Evolutionary conservation across 139 green algal species (phyloP).

Genomic region (Nannochloris sp.): DNA sequence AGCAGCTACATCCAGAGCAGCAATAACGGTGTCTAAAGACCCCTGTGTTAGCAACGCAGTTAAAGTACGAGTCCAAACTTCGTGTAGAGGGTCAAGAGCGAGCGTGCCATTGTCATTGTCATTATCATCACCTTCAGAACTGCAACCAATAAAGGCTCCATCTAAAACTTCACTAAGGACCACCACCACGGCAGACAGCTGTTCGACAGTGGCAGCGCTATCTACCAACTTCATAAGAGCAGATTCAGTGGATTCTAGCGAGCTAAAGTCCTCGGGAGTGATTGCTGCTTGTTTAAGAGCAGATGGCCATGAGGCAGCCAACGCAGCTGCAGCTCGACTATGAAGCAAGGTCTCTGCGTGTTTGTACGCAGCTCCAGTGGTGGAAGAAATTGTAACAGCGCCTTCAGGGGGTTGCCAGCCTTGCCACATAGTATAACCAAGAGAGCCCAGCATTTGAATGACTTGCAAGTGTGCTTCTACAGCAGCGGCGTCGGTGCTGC

Average conservation of each 20-base stretch:
- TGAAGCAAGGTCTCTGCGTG: constrained; percentile 3
- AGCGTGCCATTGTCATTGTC: not conserved
- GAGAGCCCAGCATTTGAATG: constrained; percentile 15
- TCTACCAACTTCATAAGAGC: constrained; percentile 3
- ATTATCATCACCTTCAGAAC: no score
- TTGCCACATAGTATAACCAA: constrained; percentile 18
- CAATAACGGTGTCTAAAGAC: not conserved
- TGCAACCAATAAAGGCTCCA: not conserved
- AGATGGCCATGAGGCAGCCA: not conserved
- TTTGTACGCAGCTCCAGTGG: not conserved
- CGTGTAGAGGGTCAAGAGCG: not conserved
- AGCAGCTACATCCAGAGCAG: not conserved
- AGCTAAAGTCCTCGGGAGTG: constrained; percentile 6
- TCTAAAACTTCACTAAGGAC: not conserved
- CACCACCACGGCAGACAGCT: not conserved
- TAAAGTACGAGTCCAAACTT: constrained; percentile 5
- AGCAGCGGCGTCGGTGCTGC: not conserved
- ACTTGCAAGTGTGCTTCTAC: constrained; percentile 18
- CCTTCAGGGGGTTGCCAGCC: constrained; percentile 4
- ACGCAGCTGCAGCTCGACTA: not conserved
- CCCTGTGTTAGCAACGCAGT: not conserved
- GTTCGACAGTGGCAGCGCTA: not conserved
- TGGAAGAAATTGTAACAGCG: not conserved
- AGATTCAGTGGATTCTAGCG: not conserved
- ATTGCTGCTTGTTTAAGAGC: not conserved